Conservation (phyloP, 768 basidiomycete genomes). For the Leccinellum luteum region DNA sequence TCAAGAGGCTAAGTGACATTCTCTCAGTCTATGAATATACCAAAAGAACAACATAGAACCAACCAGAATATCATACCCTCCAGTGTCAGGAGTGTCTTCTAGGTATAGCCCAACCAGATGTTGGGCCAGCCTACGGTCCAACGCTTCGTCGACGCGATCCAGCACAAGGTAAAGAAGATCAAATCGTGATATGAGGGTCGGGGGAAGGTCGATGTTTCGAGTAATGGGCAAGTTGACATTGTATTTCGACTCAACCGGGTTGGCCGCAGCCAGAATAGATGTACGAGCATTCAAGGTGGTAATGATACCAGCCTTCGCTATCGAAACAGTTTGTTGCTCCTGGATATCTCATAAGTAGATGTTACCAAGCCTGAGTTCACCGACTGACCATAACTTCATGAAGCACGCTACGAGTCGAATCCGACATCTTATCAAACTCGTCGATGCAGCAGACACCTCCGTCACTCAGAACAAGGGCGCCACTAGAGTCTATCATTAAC, state of each 20-base stretch:
- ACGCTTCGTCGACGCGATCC: constrained; percentile 87
- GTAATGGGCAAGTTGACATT: constrained; percentile 90
- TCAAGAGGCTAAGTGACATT: constrained; percentile 65
- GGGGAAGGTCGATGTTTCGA: constrained; percentile 94
- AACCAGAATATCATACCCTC: constrained; percentile 73
- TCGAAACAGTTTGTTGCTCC: constrained; percentile 99
- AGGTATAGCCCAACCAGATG: constrained; percentile 93
- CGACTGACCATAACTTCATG: constrained; percentile 93
- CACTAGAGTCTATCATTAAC: constrained; percentile 44
- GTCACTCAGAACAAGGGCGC: constrained; percentile 90
- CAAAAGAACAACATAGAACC: constrained; percentile 22
- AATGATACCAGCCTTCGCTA: constrained; percentile 98
- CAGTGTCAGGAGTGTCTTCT: constrained; percentile 71
- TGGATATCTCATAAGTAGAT: constrained; percentile 30
- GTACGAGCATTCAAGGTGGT: constrained; percentile 98
- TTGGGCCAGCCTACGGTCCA: constrained; percentile 85
- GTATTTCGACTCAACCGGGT: constrained; percentile 95
- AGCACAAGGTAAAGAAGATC: constrained; percentile 94
- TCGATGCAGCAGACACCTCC: constrained; percentile 99
- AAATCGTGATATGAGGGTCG: constrained; percentile 96
- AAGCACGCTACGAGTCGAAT: constrained; percentile 93
- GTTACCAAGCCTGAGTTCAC: neutral
- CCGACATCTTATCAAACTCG: constrained; percentile 99
- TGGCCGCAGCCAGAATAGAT: constrained; percentile 95
- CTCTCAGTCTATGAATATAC: constrained; percentile 10